Conservation (phyloP, 495 filamentous ascomycete genomes). For the Aspergillus asperescens region DNA sequence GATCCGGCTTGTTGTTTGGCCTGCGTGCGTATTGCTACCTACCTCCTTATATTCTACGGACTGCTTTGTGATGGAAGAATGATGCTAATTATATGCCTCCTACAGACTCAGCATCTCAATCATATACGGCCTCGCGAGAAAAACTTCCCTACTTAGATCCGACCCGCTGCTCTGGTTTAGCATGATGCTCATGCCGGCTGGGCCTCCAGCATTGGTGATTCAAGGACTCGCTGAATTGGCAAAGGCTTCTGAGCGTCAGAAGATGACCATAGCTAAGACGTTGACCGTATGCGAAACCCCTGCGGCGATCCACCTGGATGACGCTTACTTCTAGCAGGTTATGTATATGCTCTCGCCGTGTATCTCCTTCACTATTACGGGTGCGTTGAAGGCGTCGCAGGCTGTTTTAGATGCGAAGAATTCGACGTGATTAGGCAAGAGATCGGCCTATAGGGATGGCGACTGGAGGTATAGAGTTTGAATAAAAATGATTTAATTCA, state of each 20-base stretch:
- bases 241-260: conserved; percentile 51
- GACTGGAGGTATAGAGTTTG: neutral
- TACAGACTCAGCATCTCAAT: conserved; percentile 48
- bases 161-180: conserved; percentile 74
- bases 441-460: neutral
- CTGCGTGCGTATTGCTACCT: conserved; percentile 34
- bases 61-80: neutral
- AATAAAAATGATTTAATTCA: no score
- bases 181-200: conserved; percentile 73
- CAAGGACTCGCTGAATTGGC: conserved; percentile 63
- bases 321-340: conserved; percentile 20
- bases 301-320: neutral
- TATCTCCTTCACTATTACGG: conserved; percentile 50
- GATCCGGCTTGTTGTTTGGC: conserved; percentile 64
- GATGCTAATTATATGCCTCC: neutral
- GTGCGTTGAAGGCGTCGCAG: conserved; percentile 46
- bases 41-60: no score
- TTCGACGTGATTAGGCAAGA: neutral
- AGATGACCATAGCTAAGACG: conserved; percentile 66
- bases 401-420: conserved; percentile 14
- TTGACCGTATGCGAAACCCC: conserved; percentile 51
- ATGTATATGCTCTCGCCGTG: conserved; percentile 49
- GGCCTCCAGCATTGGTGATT: conserved; percentile 66
- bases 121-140: conserved; percentile 57
- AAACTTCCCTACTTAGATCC: conserved; percentile 48